Base-by-base conservation (phyloP, 2,329 filamentous ascomycete genomes). In the Cladosporium halotolerans region DNA sequence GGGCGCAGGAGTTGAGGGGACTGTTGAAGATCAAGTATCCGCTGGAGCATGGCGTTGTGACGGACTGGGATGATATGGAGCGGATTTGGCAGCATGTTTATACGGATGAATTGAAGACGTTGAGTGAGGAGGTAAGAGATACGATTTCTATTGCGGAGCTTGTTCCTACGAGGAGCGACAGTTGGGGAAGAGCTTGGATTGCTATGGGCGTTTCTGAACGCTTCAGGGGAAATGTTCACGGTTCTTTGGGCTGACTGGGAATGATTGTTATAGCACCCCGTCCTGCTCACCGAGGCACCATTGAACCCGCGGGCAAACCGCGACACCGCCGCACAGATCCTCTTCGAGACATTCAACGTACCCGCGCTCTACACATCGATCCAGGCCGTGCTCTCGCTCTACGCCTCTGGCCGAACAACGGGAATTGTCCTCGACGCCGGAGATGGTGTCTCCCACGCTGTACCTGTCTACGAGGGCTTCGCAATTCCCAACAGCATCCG, bases 11-110 rank as follows among this genome's bases (percentile, higher is more conserved):
- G 68, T 79, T 96, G 66, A 84, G 92, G 66, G 93, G 93, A 3
- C 76, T 99, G 57, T 79, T 99, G 63, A 99, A 97, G 80, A 96
- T 99, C 64, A 81, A 84, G 60, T 97, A 97, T 70, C 93, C 93
- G 42, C 76, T 99, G 52, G 93, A 97, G 75, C 93, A 99, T 70
- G 93, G 93, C 63, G 95, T 99, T 65, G 93, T 99, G 58, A 99
- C 93, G 62, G 90, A 99, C 72, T 99, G 93, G 93, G 93, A 97
- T 69, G 93, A 99, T 68, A 99, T 99, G 93, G 93, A 99, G 77
- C 85, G 89, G 75, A 99, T 99, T 73, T 99, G 93, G 93, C 88
- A 95, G 66, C 93, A 95, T 68, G 90, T 99, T 50, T 99, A 97
- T 70, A 88, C 88, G 54, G 92, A 96, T 67, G 93, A 95, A 59